phyloP scores from a whole-genome alignment of 2,329 filamentous ascomycete genomes.

The Cryphonectria parasitica region DNA sequence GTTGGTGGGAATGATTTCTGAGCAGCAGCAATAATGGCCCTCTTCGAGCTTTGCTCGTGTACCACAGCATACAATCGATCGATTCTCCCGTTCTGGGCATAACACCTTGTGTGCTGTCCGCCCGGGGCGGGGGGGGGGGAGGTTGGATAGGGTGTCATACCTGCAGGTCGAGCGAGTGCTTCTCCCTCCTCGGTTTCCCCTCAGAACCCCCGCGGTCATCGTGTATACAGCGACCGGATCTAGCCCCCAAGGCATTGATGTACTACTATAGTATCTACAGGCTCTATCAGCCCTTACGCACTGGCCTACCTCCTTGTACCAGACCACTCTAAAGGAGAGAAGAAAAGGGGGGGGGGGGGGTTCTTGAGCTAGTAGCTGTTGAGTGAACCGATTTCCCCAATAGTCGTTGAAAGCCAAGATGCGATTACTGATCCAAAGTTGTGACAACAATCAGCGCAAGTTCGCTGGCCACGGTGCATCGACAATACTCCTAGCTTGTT shows the following conservation, averaged over 20 bases:
- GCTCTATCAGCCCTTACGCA: not conserved
- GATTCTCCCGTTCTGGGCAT: not conserved
- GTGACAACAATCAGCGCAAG: not conserved
- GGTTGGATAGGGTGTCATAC: not conserved
- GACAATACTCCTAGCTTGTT: not conserved
- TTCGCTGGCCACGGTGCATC: not conserved
- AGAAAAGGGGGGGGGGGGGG: not conserved
- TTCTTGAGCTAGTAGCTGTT: not conserved
- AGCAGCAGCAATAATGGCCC: no score
- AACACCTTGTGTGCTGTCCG: not conserved
- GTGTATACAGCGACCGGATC: not conserved
- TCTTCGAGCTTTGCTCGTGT: no score
- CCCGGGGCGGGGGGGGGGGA: no score
- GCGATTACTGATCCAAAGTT: not conserved
- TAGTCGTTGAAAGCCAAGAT: not conserved
- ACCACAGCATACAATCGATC: not conserved
- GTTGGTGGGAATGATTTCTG: not conserved
- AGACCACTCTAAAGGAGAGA: not conserved
- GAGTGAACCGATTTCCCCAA: not conserved
- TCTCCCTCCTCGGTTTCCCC: not conserved
- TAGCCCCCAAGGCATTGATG: not conserved
- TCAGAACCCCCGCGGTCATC: not conserved
- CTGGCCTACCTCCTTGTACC: not conserved
- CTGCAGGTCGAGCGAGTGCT: not conserved
- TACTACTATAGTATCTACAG: not conserved